phyloP scores from a whole-genome alignment of 495 filamentous ascomycete genomes.

The Aspergillus ostianus region DNA sequence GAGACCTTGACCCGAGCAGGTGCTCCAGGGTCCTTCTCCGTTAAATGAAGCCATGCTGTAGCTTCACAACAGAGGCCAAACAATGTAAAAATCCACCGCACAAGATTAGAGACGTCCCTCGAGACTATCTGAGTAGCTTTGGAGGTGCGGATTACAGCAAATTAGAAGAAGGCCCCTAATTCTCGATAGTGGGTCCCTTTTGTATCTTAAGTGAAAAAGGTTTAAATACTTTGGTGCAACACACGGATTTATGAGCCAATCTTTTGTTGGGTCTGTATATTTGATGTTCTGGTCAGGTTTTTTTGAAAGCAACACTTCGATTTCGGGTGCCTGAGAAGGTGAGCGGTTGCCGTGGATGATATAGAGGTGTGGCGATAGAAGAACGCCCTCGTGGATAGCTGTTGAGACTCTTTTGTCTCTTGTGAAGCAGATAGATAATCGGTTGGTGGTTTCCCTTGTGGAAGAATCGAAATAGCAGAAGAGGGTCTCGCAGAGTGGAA shows the following conservation, averaged over 20 bases:
- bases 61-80: neutral
- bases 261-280: neutral
- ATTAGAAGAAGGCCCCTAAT: too few species aligned
- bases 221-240: neutral
- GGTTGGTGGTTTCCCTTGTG: neutral
- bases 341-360: neutral
- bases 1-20: slow-evolving; percentile 1
- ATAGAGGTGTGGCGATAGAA: neutral
- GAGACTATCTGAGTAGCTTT: neutral
- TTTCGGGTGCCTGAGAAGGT: slow-evolving; percentile 1
- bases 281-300: neutral
- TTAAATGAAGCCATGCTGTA: slow-evolving; percentile 5
- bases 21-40: slow-evolving; percentile 2
- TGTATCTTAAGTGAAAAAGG: slow-evolving; percentile 7
- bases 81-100: neutral
- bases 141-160: neutral
- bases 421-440: neutral
- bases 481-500: neutral
- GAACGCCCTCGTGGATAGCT: neutral
- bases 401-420: neutral
- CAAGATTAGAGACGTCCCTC: neutral
- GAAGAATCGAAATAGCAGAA: neutral
- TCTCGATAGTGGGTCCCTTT: slow-evolving; percentile 11
- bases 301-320: slow-evolving; percentile 6
- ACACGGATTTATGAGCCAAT: neutral